Base-by-base conservation (phyloP, 305 asterid species). In the Solanum aculeatissimum region DNA sequence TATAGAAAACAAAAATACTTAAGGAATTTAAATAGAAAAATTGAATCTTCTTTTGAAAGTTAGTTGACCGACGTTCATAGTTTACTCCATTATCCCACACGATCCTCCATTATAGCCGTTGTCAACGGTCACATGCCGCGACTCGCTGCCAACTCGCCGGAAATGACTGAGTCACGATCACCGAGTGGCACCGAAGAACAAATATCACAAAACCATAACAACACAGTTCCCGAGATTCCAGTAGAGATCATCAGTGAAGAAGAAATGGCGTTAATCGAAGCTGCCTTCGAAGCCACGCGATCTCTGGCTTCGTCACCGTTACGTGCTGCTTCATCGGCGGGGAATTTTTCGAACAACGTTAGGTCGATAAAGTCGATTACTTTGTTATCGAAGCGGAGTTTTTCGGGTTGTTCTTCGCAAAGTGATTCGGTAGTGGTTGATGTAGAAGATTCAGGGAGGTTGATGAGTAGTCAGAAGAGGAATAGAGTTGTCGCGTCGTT, bases 371-470 rank as follows among this genome's bases (percentile, higher is more conserved):
- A 84, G 13, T 89, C 95, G 15, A 92, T 93, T 58, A 86, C 93
- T 72, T 87, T 86, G 66, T 78, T 78, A 85, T 88, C 97, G 53
- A 94, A 93, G 87, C 92, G 95, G 86, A 86, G 90, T 2, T 32
- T 92, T 27, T 90, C 95, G 15, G 82, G 91, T 14, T 92, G 96
- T 88, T 86, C 21, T 53, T 32, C 85, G 2, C 69, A 68, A 18
- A 54, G 84, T 58, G 89, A 88, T 25, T 40, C 89, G 60, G 7
- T 18, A 11, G 51, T 53, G 23, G 81, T 25, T 2, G 98, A 95
- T 86, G 91, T 96, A 25, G 99, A 96, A 87, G 99, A 96, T 27
- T 75, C 86, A 45, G 93, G 86, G 69, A 83, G 89, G 84, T 86
- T 35, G 45, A 47, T 55, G 88, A 89, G 32, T 81, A 85, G 87